Percentiles rank a stretch among this genome's conserved stretches.
Conservation (phyloP, 805 yeast genomes). For the Saccharomycopsis malanga region DNA sequence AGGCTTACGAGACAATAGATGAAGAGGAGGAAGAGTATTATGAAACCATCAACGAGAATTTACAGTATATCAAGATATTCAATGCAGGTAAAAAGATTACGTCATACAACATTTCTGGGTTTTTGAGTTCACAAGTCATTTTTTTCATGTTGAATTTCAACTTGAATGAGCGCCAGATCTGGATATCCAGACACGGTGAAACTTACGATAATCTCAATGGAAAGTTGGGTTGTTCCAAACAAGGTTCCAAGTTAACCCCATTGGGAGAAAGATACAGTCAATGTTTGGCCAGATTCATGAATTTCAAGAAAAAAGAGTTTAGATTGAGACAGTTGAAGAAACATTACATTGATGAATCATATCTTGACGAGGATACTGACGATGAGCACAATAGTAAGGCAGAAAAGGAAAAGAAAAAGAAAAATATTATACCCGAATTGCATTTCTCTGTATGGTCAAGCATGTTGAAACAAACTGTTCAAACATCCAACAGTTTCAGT, state of each 20-base stretch:
- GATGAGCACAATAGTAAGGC: constrained; percentile 17
- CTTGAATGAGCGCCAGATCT: constrained; percentile 81
- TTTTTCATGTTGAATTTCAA: constrained; percentile 87
- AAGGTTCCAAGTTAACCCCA: constrained; percentile 65
- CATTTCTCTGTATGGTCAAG: constrained; percentile 90
- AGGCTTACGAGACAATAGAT: constrained; percentile 45
- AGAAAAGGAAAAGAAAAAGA: not conserved
- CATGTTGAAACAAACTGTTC: constrained; percentile 69
- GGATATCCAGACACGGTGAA: constrained; percentile 96
- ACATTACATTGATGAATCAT: constrained; percentile 35
- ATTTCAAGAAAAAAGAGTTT: constrained; percentile 62
- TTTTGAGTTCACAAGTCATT: constrained; percentile 86
- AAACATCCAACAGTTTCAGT: constrained; percentile 70
- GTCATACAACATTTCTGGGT: constrained; percentile 60
- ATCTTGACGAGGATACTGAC: constrained; percentile 26
- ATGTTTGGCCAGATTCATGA: constrained; percentile 69
- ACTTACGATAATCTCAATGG: constrained; percentile 80
- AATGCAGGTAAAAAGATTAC: constrained; percentile 63
- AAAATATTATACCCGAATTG: constrained; percentile 51
- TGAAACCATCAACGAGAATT: constrained; percentile 32
- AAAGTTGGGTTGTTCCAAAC: constrained; percentile 63
- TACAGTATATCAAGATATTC: constrained; percentile 57
- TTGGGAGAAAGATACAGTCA: constrained; percentile 70
- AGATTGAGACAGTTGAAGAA: constrained; percentile 53
- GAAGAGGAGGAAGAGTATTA: constrained; percentile 37